phyloP scores from a whole-genome alignment of 2,329 filamentous ascomycete genomes.

The Neocucurbitaria cava region DNA sequence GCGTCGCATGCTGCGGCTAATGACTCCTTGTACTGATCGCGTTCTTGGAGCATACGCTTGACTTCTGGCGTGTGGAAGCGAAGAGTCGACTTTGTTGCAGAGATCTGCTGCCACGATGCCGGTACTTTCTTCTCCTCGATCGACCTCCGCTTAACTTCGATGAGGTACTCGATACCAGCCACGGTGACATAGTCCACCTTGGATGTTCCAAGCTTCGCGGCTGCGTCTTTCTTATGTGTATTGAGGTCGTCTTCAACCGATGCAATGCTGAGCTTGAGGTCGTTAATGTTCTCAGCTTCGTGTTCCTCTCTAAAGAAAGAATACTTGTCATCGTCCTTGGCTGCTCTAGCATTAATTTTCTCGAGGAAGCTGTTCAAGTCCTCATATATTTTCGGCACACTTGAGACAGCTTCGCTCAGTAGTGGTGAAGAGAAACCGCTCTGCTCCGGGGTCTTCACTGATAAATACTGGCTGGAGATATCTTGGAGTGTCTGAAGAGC shows the following conservation, averaged over 20 bases:
- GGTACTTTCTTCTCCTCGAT: constrained; percentile 81
- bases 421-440: constrained; percentile 75
- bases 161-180: constrained; percentile 90
- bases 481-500: constrained; percentile 85
- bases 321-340: constrained; percentile 89
- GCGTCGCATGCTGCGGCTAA: constrained; percentile 89
- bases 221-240: constrained; percentile 74
- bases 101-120: constrained; percentile 93
- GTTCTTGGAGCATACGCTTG: constrained; percentile 79
- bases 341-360: constrained; percentile 83
- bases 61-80: constrained; percentile 96
- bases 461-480: constrained; percentile 77
- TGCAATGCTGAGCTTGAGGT: constrained; percentile 93
- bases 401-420: constrained; percentile 73
- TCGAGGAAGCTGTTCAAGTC: constrained; percentile 79
- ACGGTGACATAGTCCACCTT: constrained; percentile 82
- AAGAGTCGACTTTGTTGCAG: constrained; percentile 88
- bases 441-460: constrained; percentile 69
- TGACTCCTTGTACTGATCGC: constrained; percentile 93
- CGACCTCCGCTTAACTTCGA: constrained; percentile 81
- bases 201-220: constrained; percentile 73
- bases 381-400: constrained; percentile 77
- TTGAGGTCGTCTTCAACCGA: constrained; percentile 89
- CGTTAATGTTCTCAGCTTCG: constrained; percentile 87
- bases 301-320: constrained; percentile 86